phyloP scores from a whole-genome alignment of 768 basidiomycete genomes.

The Panaeolus papilionaceus region DNA sequence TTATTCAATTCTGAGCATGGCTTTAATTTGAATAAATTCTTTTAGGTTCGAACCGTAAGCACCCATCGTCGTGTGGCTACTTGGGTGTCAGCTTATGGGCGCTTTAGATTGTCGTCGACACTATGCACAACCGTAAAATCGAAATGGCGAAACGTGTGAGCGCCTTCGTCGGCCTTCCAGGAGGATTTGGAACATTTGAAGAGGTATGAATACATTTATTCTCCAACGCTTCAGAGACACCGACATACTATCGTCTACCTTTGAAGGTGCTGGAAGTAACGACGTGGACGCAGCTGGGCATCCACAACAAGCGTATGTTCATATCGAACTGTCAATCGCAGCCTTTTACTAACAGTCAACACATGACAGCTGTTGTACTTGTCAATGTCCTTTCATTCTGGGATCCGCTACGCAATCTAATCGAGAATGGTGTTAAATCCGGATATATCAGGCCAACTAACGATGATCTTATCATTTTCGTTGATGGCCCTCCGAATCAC shows the following conservation, averaged over 20 bases:
- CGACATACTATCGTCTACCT: background rate
- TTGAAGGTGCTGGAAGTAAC: constrained; percentile 84
- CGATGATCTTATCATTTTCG: constrained; percentile 68
- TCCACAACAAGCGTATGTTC: constrained; percentile 80
- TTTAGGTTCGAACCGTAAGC: constrained; percentile 40
- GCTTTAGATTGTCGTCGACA: constrained; percentile 68
- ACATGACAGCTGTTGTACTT: constrained; percentile 71
- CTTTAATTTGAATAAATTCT: background rate
- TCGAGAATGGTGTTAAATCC: constrained; percentile 66
- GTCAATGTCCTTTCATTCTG: constrained; percentile 89
- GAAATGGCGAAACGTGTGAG: constrained; percentile 85
- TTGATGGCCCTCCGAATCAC: constrained; percentile 70
- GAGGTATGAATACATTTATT: constrained; percentile 56
- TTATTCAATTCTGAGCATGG: background rate
- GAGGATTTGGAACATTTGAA: constrained; percentile 95
- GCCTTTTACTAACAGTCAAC: background rate
- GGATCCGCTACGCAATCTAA: constrained; percentile 78
- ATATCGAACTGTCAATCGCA: background rate
- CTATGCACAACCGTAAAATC: constrained; percentile 90
- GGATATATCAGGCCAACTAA: constrained; percentile 78
- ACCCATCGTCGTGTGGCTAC: background rate
- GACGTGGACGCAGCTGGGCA: constrained; percentile 93
- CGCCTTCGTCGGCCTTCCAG: constrained; percentile 90
- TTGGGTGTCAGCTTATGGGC: constrained; percentile 12
- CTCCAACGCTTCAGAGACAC: background rate